These are phyloP conservation scores for Papiliotrema nemorosa DNA, from an alignment of 1,284 basidiomycete species.

Conservation along the genomic window DNA sequence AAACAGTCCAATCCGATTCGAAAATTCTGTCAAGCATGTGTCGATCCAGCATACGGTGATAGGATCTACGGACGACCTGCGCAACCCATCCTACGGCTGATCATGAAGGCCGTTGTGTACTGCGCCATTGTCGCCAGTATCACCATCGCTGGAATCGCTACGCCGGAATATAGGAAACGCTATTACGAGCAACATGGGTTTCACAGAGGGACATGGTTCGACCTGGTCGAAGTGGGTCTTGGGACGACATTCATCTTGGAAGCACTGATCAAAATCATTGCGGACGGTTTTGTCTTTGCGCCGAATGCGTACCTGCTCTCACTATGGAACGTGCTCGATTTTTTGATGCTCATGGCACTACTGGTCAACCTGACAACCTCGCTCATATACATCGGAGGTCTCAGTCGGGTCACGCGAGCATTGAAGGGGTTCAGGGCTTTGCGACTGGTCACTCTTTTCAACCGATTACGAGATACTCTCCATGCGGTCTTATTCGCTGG, in stretches of 20 bases:
- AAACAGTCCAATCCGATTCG: conserved; percentile 75
- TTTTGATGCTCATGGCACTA: conserved; percentile 77
- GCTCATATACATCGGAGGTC: conserved; percentile 71
- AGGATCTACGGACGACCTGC: conserved; percentile 73
- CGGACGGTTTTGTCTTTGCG: conserved; percentile 87
- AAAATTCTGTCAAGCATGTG: conserved; percentile 75
- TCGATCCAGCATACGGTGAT: conserved; percentile 76
- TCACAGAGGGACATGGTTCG: conserved; percentile 77
- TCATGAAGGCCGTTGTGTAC: conserved; percentile 74
- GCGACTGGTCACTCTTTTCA: conserved; percentile 82
- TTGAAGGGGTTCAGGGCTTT: conserved; percentile 87
- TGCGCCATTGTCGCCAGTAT: conserved; percentile 78
- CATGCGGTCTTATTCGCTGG: conserved; percentile 89
- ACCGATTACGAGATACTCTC: conserved; percentile 83
- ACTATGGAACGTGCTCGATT: conserved; percentile 90
- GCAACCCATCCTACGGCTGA: conserved; percentile 63
- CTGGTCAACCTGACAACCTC: conserved; percentile 77
- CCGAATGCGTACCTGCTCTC: conserved; percentile 91
- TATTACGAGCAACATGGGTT: conserved; percentile 65
- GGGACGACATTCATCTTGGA: conserved; percentile 75
- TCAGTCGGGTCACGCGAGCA: conserved; percentile 77
- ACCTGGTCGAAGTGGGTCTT: conserved; percentile 73
- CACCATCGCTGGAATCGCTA: conserved; percentile 78
- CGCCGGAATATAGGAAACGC: conserved; percentile 75
- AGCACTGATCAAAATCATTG: conserved; percentile 81